Base-by-base conservation (phyloP, 176 grass and related monocot genomes). In the Eleusine coracana region DNA sequence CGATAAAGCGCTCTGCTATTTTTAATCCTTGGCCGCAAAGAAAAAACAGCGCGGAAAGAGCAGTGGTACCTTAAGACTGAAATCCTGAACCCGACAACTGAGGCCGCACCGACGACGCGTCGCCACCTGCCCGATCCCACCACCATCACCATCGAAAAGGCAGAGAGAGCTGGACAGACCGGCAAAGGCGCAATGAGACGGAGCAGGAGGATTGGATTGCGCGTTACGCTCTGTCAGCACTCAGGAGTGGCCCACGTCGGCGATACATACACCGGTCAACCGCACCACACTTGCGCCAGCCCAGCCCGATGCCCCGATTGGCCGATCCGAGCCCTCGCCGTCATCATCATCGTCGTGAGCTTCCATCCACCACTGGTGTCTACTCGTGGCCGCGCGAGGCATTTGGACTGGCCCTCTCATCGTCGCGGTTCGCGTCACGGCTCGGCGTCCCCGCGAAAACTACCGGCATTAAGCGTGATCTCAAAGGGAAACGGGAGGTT, bases 21-120 rank as follows among this genome's bases (percentile, higher is more conserved):
- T 52, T 55, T 73, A 56, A 70, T 40, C 56, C 88, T 89, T 86
- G 2, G 66, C 66, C 72, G 88, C 88, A 44, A 86, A 86, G 87
- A 28, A 8, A 79, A 41, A 79, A 79, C 68, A 80, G 65, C 12
- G 3, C 67, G 28, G 5, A 66, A 59, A 55, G 37, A 21, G 63
- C 52, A 2, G 40, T 18, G 14, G 52, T 10, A 49, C 38, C 55
- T 45, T 36, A 16, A 16, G 65, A 69, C 20, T n/a, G 1, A 63
- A 51, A 42, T 74, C 17, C 17, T 15, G 69, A 20, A n/a, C 63
- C 70, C 60, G 76, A 88, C 75, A 25, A 14, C 74, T 56, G 39
- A 45, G 41, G 40, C 59, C 15, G 50, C 78, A 80, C 78, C 78
- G 37, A 29, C 62, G 41, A 15, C 34, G 39, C 55, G 18, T 10